Evolutionary conservation across 108 stramenopile genomes (phyloP), one percentile per base, ranked within the genome.

Genomic region (Skeletonema menzelii): DNA sequence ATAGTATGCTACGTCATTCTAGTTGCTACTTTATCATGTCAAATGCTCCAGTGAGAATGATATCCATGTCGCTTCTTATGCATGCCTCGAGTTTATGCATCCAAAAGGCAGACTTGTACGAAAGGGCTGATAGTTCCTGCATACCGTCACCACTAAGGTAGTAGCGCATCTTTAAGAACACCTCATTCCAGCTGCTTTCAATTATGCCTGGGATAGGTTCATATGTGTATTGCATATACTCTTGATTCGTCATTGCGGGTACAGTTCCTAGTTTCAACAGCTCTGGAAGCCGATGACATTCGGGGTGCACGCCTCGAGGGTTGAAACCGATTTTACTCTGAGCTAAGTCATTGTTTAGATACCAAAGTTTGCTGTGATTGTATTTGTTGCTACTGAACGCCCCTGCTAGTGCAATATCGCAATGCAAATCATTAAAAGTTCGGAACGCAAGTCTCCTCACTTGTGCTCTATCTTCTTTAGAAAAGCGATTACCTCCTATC

Each of bases 301-400:
- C 49, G 8, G 49, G 49, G 5, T 53, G 49, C 1, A 53, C 49
- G 1, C 49, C 49, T n/a, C 19, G 6, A 10, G 49, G 49, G 20
- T 53, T 53, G 49, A 53, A 53, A 8, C 49, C 49, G 22, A 53
- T 53, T 53, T 53, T 53, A 53, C 49, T 53, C 49, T 53, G 49
- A 53, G 49, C 49, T n/a, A 53, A 53, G 24, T 53, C 49, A 53
- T 53, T 53, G 49, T 53, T 53, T 8, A 53, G 20, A 22, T 53
- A 53, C 49, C 49, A 53, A 8, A 53, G 22, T n/a, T 53, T 53
- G 20, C 49, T 53, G 49, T 53, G 22, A 22, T 53, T 53, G 49
- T 53, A 53, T 53, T 53, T 53, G 49, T 53, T 53, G 8, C 22
- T 53, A 53, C 22, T 22, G 22, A 53, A 53, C 1, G 49, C 5